Conservation (phyloP, 257 asterid species). For the Capsicum pubescens region DNA sequence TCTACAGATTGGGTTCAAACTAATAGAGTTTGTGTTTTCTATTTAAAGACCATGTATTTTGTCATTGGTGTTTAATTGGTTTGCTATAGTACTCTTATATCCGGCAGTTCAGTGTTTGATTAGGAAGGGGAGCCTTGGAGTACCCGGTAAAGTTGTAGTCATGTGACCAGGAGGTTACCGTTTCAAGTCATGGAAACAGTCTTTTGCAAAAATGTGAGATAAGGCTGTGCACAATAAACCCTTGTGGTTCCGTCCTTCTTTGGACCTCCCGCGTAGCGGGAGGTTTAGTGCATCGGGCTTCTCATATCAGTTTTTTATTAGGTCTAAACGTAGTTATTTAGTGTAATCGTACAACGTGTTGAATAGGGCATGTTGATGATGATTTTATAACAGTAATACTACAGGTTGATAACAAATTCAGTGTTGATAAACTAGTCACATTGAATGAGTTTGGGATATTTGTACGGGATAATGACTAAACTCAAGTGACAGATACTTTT, state of each 20-base stretch:
- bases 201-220: no score
- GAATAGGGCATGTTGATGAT: not conserved
- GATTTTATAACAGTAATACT: not conserved
- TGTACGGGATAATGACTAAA: not conserved
- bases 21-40: not conserved
- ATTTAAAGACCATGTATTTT: not conserved
- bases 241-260: no score
- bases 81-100: constrained; percentile 3
- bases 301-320: no score
- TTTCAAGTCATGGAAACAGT: no score
- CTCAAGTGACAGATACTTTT: no score
- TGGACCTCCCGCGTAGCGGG: no score
- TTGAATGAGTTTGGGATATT: not conserved
- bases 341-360: not conserved
- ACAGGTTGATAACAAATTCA: not conserved
- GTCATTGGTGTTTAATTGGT: not conserved
- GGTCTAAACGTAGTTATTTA: not conserved
- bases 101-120: not conserved
- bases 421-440: not conserved
- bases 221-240: no score
- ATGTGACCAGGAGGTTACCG: no score
- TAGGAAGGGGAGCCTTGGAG: not conserved
- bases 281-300: no score
- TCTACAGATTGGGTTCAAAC: not conserved
- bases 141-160: no score